Conservation (phyloP, 371 early-diverging fungal species). For the Lichtheimia ornata region DNA sequence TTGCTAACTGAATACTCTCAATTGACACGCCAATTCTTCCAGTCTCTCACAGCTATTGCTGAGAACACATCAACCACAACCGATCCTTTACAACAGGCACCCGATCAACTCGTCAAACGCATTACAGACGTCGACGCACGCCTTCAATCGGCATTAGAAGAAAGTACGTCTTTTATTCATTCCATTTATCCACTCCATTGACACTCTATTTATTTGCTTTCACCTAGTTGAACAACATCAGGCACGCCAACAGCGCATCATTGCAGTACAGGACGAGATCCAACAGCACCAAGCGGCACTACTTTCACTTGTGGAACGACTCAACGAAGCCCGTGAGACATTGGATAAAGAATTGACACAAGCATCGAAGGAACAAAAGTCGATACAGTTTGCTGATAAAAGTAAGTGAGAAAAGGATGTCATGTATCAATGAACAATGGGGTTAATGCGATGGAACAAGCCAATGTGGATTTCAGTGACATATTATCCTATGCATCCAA, state of each 20-base stretch:
- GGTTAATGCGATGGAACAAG: constrained; percentile 11
- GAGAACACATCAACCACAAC: constrained; percentile 25
- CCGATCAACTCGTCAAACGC: constrained; percentile 30
- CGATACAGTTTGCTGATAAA: constrained; percentile 33
- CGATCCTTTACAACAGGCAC: constrained; percentile 10
- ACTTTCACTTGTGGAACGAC: constrained; percentile 32
- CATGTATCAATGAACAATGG: not conserved
- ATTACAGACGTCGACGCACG: constrained; percentile 35
- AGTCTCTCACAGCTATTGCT: constrained; percentile 28
- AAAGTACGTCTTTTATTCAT: constrained; percentile 26
- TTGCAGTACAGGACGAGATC: constrained; percentile 46
- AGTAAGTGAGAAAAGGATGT: constrained; percentile 19
- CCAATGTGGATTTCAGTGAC: constrained; percentile 50
- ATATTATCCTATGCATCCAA: constrained; percentile 46
- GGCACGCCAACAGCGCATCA: constrained; percentile 42
- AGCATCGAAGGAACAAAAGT: constrained; percentile 39
- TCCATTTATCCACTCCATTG: too few relatives aligned
- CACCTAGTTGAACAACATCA: constrained; percentile 49
- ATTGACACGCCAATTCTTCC: constrained; percentile 35
- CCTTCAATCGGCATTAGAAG: constrained; percentile 41
- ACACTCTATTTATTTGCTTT: too few relatives aligned
- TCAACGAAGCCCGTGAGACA: constrained; percentile 30
- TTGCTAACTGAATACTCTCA: constrained; percentile 42
- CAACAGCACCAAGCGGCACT: constrained; percentile 38
- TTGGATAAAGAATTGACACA: constrained; percentile 31